Conservation (phyloP, 2,329 filamentous ascomycete species). For the Exophiala mesophila region DNA sequence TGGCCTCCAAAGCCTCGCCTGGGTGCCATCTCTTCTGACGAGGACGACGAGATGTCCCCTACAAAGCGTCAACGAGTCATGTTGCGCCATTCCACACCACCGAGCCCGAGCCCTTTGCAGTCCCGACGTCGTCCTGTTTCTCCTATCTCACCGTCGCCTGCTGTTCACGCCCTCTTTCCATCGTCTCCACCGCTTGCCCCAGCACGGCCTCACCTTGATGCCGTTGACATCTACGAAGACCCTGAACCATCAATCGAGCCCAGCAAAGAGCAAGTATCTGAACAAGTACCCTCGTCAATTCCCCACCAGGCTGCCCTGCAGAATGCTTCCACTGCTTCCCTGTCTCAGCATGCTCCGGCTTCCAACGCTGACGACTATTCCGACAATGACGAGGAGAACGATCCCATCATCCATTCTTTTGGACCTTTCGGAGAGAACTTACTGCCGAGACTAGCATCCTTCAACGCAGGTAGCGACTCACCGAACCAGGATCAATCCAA, state of each 20-base stretch:
- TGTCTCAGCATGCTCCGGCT: slow-evolving; percentile 10
- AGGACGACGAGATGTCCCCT: slow-evolving; percentile 49
- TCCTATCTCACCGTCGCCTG: slow-evolving; percentile 68
- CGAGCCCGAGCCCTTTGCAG: slow-evolving; percentile 47
- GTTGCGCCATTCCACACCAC: slow-evolving; percentile 27
- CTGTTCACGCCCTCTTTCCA: slow-evolving; percentile 43
- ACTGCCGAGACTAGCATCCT: slow-evolving; percentile 73
- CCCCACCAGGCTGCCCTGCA: slow-evolving; percentile 28
- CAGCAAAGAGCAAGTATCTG: slow-evolving; percentile 4
- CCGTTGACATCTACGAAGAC: slow-evolving; percentile 68
- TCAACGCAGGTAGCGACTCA: slow-evolving; percentile 62
- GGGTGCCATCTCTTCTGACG: slow-evolving; percentile 25
- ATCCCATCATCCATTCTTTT: slow-evolving; percentile 87
- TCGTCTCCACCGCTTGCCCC: slow-evolving; percentile 33
- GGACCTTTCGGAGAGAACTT: slow-evolving; percentile 84
- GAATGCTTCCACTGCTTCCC: slow-evolving; percentile 9
- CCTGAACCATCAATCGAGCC: slow-evolving; percentile 30
- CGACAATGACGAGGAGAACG: slow-evolving; percentile 87
- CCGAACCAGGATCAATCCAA: slow-evolving; percentile 37
- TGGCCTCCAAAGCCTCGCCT: slow-evolving; percentile 63
- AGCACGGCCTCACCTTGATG: slow-evolving; percentile 11
- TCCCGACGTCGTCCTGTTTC: slow-evolving; percentile 63
- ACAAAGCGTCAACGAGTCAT: slow-evolving; percentile 41
- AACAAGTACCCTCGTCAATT: slow-evolving; percentile 8
- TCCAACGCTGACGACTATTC: slow-evolving; percentile 52